Evolutionary conservation across 441 rosid species (phyloP).

Genomic region (Flueggea neowawraea): DNA sequence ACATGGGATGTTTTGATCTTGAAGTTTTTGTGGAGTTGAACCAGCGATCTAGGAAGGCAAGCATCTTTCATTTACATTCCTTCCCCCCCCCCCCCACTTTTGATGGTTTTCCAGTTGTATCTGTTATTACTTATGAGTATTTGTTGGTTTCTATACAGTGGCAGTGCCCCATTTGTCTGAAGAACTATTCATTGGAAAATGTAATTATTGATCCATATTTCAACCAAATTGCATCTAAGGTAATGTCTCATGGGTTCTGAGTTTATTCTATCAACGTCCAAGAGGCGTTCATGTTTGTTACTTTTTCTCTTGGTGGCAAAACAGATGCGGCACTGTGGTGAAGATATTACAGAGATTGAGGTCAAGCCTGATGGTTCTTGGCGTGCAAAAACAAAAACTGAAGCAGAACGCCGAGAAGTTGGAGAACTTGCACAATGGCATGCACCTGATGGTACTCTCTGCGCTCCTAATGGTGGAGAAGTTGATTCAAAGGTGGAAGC

Average conservation of each 20-base stretch:
- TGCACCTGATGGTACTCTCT: slow-evolving; percentile 65
- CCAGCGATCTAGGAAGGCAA: slow-evolving; percentile 98
- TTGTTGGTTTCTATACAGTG: slow-evolving; percentile 57
- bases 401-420: slow-evolving; percentile 71
- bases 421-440: slow-evolving; percentile 93
- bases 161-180: slow-evolving; percentile 98
- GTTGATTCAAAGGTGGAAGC: slow-evolving; percentile 44
- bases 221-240: slow-evolving; percentile 87
- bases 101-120: background rate
- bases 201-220: slow-evolving; percentile 92
- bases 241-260: slow-evolving; percentile 19
- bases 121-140: slow-evolving; percentile 10
- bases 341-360: slow-evolving; percentile 89
- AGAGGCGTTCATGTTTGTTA: background rate
- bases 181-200: slow-evolving; percentile 87
- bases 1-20: slow-evolving; percentile 99
- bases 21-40: slow-evolving; percentile 96
- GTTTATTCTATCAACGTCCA: background rate
- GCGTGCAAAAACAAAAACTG: slow-evolving; percentile 86
- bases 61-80: slow-evolving; percentile 11
- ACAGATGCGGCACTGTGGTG: slow-evolving; percentile 88
- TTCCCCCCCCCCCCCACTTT: background rate
- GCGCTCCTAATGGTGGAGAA: slow-evolving; percentile 40
- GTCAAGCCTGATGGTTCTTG: slow-evolving; percentile 98
- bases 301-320: slow-evolving; percentile 12